These are phyloP conservation scores for Mayamaea pseudoterrestris DNA, from an alignment of 108 stramenopile genomes.

Conservation along the genomic window DNA sequence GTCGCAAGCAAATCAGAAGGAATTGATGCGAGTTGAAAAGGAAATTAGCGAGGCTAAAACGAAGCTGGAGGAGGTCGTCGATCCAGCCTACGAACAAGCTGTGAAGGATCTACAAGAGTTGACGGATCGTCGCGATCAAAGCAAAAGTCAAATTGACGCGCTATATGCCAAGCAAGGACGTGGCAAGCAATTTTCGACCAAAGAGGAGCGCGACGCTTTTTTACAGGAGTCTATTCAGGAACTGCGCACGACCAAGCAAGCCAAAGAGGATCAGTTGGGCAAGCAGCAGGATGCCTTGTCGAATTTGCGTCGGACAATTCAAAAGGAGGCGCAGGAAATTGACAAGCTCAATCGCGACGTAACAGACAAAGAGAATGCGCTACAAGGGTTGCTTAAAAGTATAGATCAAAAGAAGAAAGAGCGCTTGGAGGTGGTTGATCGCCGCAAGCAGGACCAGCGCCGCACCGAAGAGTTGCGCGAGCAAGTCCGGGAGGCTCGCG, in stretches of 20 bases:
- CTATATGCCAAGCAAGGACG: conserved; percentile 91
- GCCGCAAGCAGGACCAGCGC: conserved; percentile 66
- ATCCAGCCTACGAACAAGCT: conserved; percentile 58
- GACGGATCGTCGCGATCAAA: conserved; percentile 50
- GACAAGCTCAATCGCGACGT: conserved; percentile 35
- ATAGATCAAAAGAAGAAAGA: conserved; percentile 50
- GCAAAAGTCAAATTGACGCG: conserved; percentile 47
- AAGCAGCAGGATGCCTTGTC: conserved; percentile 50
- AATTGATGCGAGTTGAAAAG: conserved; percentile 35
- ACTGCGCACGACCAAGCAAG: conserved; percentile 33
- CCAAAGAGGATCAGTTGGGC: conserved; percentile 41
- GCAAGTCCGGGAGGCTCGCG: conserved; percentile 50
- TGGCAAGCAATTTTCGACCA: conserved; percentile 71
- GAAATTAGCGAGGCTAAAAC: conserved; percentile 38
- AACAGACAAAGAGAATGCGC: conserved; percentile 22
- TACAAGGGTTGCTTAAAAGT: conserved; percentile 39
- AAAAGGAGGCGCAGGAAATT: conserved; percentile 19
- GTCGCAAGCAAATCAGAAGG: conserved; percentile 34
- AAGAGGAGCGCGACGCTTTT: conserved; percentile 72
- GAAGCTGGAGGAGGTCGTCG: conserved; percentile 33
- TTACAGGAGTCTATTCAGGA: conserved; percentile 55
- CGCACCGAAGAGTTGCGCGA: conserved; percentile 48
- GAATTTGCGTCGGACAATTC: conserved; percentile 33
- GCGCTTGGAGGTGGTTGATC: conserved; percentile 58
- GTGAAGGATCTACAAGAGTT: conserved; percentile 25